Base-by-base conservation (phyloP, 345 rosid species). In the Aquilaria sinensis region DNA sequence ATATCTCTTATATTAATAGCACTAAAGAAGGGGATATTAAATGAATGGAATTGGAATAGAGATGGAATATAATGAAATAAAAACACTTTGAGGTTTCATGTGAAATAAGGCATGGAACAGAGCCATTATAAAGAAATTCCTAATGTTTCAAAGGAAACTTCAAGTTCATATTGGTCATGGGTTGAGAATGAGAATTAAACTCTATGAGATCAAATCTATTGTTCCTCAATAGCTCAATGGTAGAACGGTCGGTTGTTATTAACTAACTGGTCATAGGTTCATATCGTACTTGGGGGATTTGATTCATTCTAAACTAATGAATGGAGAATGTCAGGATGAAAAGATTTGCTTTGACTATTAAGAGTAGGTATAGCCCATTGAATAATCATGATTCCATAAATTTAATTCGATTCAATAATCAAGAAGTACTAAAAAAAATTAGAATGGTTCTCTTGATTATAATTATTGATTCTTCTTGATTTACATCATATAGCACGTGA, bases 51-150 rank as follows among this genome's bases (percentile, higher is more conserved):
- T 23, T 23, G 53, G 23, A 3, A 56, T 56, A 54, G 16, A 33
- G 57, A 54, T 54, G 57, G 57, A 54, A 54, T 54, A 54, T 8
- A 54, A 54, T 15, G 57, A 54, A 54, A 54, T 54, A 54, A 33
- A n/a, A 1, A 31, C 57, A 54, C 54, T 51, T 51, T 51, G 57
- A 23, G 57, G 33, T 54, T 54, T 12, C 57, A 9, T 54, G 30
- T 54, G 33, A 54, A 15, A 54, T 54, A 33, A 54, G 57, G 33
- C 33, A 54, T 54, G 57, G 57, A 54, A 54, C 31, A 15, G 6
- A 54, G 57, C 31, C 57, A 54, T 15, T 54, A 54, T 2, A 29
- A 54, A 54, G 33, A 54, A 54, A 33, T 54, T 54, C 7, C 6
- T 31, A 23, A 15, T 1, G 57, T 54, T 54, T 15, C 57, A 15